Percentiles rank a stretch among this genome's conserved stretches.
Evolutionary conservation across 768 basidiomycete genomes (phyloP).

Genomic region (Tricholoma terreum): DNA sequence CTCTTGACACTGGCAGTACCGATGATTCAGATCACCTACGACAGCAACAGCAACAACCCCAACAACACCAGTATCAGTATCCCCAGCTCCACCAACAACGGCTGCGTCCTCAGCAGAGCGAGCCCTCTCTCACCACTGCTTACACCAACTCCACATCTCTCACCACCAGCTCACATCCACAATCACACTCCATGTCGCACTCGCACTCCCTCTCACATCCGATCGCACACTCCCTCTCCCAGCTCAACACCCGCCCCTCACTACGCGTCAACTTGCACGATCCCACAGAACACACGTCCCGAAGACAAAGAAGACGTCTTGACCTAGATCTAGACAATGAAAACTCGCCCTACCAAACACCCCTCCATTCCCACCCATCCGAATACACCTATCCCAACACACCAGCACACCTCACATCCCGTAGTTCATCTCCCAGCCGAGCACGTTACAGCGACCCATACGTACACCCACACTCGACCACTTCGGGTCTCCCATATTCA

Average conservation of each 20-base stretch:
- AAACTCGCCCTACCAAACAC: constrained; percentile 32
- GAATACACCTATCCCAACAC: too few relatives aligned
- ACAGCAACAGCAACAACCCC: not conserved
- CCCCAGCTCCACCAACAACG: not conserved
- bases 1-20: too few relatives aligned
- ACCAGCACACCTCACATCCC: too few relatives aligned
- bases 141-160: not conserved
- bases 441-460: too few relatives aligned
- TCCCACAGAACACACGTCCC: not conserved
- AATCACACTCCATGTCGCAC: not conserved
- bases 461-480: too few relatives aligned
- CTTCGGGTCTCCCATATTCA: too few relatives aligned
- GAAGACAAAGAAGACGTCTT: not conserved
- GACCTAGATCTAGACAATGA: constrained; percentile 11
- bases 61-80: not conserved
- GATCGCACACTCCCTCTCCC: not conserved
- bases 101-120: constrained; percentile 9
- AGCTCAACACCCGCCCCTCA: constrained; percentile 2
- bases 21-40: too few relatives aligned
- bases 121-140: constrained; percentile 2
- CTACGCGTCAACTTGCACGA: constrained; percentile 17
- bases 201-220: not conserved
- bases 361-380: too few relatives aligned
- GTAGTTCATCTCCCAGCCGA: too few relatives aligned
- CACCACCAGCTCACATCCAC: not conserved